Base-by-base conservation (phyloP, 371 early-diverging fungal species). In the Syncephalis fuscata region DNA sequence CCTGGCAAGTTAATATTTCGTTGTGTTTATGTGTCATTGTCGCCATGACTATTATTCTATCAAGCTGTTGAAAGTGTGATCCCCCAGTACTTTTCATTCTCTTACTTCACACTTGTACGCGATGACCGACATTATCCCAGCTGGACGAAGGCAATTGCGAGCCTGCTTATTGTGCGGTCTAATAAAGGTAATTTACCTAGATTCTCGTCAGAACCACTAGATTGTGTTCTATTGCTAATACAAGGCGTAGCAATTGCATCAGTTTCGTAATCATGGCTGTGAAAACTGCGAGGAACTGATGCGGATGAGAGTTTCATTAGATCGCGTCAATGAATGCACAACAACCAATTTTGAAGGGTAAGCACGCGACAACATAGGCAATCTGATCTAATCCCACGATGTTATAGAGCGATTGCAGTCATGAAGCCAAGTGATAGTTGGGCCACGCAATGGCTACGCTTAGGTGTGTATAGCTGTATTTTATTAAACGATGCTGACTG, bases 81-180 rank as follows among this genome's bases (percentile, higher is more conserved):
- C 32, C 11, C 32, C 11, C 11, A 7, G 32, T 32, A 4, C 11
- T 32, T 32, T 4, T 32, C 32, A 32, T 32, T 32, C 32, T 11
- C 7, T 32, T 7, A 7, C 11, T 11, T 32, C 11, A 7, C 32
- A 7, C 32, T 11, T 32, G 32, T 32, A 4, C 11, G 41, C 14
- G 19, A 44, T 44, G 44, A 14, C 44, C 38, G 38, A 38, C 22
- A 50, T 44, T 27, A 4, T 50, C 20, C 50, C 50, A 15, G 25
- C 50, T 14, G 43, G 44, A 42, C 42, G 44, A 42, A 47, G 51
- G 19, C 79, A 82, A 52, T 66, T 90, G 50, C 74, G 95, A 26
- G 93, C 95, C 7, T 95, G 95, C 53, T 70, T 92, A 19, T 70
- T 92, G 42, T 95, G 95, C 66, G 82, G 82, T n/a, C 73, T 95